Percentiles rank a stretch among this genome's conserved stretches.
phyloP scores from a whole-genome alignment of 1,284 basidiomycete species.

The Coniophora puteana region DNA sequence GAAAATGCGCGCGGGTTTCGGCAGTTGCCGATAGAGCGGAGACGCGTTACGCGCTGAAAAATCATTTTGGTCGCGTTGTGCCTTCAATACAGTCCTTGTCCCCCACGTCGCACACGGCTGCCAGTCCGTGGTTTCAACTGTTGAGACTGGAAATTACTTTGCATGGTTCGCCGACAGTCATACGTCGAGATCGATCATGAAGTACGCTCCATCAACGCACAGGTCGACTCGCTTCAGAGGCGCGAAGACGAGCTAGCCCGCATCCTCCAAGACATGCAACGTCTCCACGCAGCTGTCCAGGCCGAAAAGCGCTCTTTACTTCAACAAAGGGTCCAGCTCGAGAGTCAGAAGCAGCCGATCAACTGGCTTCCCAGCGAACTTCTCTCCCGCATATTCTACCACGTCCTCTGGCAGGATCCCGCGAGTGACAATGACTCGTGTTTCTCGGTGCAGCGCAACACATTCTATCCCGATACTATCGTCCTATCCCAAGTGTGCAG shows the following conservation, averaged over 20 bases:
- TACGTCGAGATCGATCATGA: slow-evolving; percentile 38
- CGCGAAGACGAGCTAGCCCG: slow-evolving; percentile 36
- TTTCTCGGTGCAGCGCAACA: too few species aligned
- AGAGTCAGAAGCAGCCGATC: slow-evolving; percentile 38
- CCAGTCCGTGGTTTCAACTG: too few species aligned
- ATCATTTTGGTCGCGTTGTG: not conserved
- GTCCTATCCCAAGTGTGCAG: too few species aligned
- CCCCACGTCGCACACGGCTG: too few species aligned
- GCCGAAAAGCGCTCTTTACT: slow-evolving; percentile 29
- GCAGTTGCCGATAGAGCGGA: not conserved
- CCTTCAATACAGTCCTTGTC: too few species aligned
- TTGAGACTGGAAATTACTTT: too few species aligned
- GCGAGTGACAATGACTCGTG: too few species aligned
- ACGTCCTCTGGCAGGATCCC: too few species aligned
- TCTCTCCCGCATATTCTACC: too few species aligned
- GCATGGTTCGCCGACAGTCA: too few species aligned
- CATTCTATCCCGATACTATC: too few species aligned
- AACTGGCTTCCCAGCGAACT: slow-evolving; percentile 48
- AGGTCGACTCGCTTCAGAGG: slow-evolving; percentile 32
- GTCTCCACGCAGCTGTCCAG: slow-evolving; percentile 31
- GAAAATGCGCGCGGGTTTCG: not conserved
- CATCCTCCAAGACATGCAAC: slow-evolving; percentile 36
- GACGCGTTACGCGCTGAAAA: slow-evolving; percentile 1
- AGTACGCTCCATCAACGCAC: slow-evolving; percentile 30
- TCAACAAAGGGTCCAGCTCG: slow-evolving; percentile 27